phyloP scores from a whole-genome alignment of 768 basidiomycete species.

The Boletus sp. region DNA sequence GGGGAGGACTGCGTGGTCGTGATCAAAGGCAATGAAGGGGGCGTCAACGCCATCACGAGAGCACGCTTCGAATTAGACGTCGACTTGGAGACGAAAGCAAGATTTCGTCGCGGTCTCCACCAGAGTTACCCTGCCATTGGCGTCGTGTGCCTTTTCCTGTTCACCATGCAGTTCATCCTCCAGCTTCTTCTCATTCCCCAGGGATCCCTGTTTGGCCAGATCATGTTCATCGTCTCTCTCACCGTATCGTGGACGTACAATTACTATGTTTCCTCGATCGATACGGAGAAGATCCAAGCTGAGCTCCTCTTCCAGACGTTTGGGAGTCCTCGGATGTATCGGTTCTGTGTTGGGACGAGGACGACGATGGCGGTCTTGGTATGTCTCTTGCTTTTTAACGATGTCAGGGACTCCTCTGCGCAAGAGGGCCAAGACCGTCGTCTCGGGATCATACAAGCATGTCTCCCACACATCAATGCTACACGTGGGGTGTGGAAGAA shows the following conservation, averaged over 20 bases:
- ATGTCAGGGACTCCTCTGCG: conserved; percentile 3
- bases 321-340: conserved; percentile 10
- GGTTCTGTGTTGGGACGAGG: conserved; percentile 17
- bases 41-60: conserved; percentile 27
- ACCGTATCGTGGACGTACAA: conserved; percentile 32
- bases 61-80: conserved; percentile 24
- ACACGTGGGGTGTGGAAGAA: conserved; percentile 18
- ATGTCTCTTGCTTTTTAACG: conserved; percentile 18
- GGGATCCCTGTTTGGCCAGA: conserved; percentile 32
- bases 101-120: neutral
- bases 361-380: conserved; percentile 20
- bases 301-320: conserved; percentile 16
- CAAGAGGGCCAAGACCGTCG: conserved; percentile 19
- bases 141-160: conserved; percentile 24
- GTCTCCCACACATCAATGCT: conserved; percentile 15
- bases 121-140: conserved; percentile 8
- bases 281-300: conserved; percentile 27
- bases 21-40: conserved; percentile 24
- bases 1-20: conserved; percentile 20
- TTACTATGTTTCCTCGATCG: conserved; percentile 31
- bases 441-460: conserved; percentile 12
- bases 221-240: conserved; percentile 32
- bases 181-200: conserved; percentile 35
- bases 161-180: conserved; percentile 29
- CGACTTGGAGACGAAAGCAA: neutral